Base-by-base conservation (phyloP, 2,329 filamentous ascomycete species). In the Atkinsonella texensis region DNA sequence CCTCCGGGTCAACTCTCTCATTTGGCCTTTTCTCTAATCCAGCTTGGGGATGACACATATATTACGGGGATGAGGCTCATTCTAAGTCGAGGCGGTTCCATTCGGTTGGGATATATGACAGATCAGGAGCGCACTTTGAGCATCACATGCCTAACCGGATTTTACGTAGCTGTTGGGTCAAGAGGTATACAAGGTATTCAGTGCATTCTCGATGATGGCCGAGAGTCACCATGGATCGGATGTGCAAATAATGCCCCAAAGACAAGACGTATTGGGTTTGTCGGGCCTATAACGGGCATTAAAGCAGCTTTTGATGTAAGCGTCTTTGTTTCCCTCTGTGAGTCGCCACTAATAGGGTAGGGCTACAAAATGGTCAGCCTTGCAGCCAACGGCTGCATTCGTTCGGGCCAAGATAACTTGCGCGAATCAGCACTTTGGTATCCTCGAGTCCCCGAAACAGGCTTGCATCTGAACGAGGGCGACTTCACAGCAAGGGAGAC, bases 291-390 rank as follows among this genome's bases (percentile, higher is more conserved):
- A 48, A 48, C 38, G 10, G 44, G 35, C 44, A 55, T 55, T 32
- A 38, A 53, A 44, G 50, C 50, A 47, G 53, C n/a, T 41, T 55
- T 55, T 15, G 53, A 55, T 51, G 53, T 55, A 46, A 52, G 53
- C n/a, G 32, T 33, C 12, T 12, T 33, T 39, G 4, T 48, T 48
- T n/a, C 39, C n/a, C 12, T 38, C 20, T 17, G 4, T 39, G 13
- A 50, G 18, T 54, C 38, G 28, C n/a, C 45, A 6, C 49, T 54
- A 49, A 52, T 49, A 47, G 32, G n/a, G 28, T 48, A 54, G 53
- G 53, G 53, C 11, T 54, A 50, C 44, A 54, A 54, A 31, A 42
- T 54, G 46, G 50, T 52, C 43, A 54, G 50, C 40, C 50, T 54
- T 7, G 46, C 53, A 47, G 48, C 46, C 33, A 50, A n/a, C 41